These are phyloP conservation scores for Agrostemma githago DNA, from an alignment of 148 eudicot genomes.

Conservation along the genomic window DNA sequence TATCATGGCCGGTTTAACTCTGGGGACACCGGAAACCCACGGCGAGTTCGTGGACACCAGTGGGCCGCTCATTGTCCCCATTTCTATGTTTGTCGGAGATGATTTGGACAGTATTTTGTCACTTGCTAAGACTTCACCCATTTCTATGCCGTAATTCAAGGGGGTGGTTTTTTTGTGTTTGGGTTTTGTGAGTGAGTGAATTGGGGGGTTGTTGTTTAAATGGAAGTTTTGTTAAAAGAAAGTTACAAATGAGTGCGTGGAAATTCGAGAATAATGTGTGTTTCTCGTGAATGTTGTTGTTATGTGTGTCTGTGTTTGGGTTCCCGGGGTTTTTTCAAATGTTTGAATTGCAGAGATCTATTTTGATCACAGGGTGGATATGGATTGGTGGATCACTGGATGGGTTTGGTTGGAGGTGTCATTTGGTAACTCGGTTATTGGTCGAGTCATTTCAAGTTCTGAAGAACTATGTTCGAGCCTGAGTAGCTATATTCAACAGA, in stretches of 20 bases:
- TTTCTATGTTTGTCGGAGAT: slow-evolving; percentile 15
- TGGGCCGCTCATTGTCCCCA: slow-evolving; percentile 34
- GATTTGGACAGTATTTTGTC: slow-evolving; percentile 12
- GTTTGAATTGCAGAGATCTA: slow-evolving; percentile 6
- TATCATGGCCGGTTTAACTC: slow-evolving; percentile 18
- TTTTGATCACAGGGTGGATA: no score
- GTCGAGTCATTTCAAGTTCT: no score
- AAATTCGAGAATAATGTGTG: slow-evolving; percentile 8
- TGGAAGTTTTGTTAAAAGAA: neutral
- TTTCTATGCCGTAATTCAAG: neutral
- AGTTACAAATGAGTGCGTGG: slow-evolving; percentile 6
- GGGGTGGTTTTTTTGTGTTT: neutral
- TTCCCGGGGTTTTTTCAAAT: slow-evolving; percentile 30
- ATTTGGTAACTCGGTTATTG: no score
- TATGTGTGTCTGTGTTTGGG: slow-evolving; percentile 6
- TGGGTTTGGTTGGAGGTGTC: no score
- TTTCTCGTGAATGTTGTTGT: slow-evolving; percentile 3
- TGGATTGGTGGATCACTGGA: no score
- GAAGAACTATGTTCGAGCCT: no score
- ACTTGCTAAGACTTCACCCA: slow-evolving; percentile 23
- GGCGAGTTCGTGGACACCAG: slow-evolving; percentile 19
- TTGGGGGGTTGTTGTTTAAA: neutral
- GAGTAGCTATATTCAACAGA: no score
- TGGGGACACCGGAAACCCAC: slow-evolving; percentile 22
- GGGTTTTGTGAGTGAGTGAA: neutral